These are phyloP conservation scores for Syncephalastrum monosporum DNA, from an alignment of 371 early-diverging fungal species.

Conservation along the genomic window DNA sequence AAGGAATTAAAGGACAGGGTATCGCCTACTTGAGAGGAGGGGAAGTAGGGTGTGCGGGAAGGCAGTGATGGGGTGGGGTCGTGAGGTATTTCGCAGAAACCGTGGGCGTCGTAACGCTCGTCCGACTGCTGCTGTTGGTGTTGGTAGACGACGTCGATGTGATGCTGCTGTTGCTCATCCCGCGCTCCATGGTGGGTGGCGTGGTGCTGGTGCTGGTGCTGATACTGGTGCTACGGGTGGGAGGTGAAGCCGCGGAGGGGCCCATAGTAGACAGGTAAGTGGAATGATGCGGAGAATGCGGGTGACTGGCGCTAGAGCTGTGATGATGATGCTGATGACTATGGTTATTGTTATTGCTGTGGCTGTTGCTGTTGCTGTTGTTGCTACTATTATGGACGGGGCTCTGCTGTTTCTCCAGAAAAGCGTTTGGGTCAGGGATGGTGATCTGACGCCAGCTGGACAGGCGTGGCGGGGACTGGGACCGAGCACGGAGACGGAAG, in stretches of 20 bases:
- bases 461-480: slow-evolving; percentile 21
- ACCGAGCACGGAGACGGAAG: slow-evolving; percentile 19
- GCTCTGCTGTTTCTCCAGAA: slow-evolving; percentile 3
- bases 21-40: slow-evolving; percentile 8
- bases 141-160: slow-evolving; percentile 11
- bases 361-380: background rate
- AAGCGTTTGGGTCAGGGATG: slow-evolving; percentile 20
- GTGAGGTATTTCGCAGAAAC: background rate
- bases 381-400: background rate
- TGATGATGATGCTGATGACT: too few species aligned
- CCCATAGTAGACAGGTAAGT: too few species aligned
- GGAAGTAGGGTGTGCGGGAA: slow-evolving; percentile 5
- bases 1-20: slow-evolving; percentile 1
- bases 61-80: background rate
- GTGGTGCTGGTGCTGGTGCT: slow-evolving; percentile 1
- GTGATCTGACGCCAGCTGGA: slow-evolving; percentile 21
- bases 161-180: slow-evolving; percentile 20
- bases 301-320: too few species aligned
- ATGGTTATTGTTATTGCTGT: too few species aligned
- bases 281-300: too few species aligned
- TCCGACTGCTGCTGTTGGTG: slow-evolving; percentile 10
- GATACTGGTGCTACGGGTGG: background rate
- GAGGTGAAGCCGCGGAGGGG: background rate
- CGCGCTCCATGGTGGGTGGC: slow-evolving; percentile 19
- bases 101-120: slow-evolving; percentile 2